phyloP scores from a whole-genome alignment of 192 early-diverging fungal species.

The Chytriomyces hyalinus region DNA sequence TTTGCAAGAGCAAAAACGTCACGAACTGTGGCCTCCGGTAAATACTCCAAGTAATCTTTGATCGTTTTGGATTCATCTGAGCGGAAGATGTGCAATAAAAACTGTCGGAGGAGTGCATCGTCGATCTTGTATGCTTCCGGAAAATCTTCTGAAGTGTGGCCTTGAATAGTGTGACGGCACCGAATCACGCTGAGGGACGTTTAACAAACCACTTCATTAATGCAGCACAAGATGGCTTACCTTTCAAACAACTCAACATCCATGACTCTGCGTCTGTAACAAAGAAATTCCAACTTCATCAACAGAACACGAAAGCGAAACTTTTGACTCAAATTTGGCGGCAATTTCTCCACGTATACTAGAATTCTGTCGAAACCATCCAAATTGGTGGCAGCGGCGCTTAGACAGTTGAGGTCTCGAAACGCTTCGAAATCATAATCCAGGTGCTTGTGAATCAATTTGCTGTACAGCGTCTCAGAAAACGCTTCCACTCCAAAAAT shows the following conservation, averaged over 20 bases:
- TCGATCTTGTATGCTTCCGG: background rate
- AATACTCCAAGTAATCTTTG: background rate
- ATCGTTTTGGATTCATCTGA: conserved; percentile 3
- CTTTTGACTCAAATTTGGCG: too few relatives aligned
- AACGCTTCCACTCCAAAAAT: background rate
- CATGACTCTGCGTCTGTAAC: background rate
- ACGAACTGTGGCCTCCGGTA: background rate
- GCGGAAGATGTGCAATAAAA: conserved; percentile 15
- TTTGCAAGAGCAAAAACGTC: conserved; percentile 7
- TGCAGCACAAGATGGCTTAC: background rate
- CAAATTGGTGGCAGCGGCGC: background rate
- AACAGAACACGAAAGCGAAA: conserved; percentile 4
- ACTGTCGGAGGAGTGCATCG: background rate
- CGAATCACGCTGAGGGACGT: background rate
- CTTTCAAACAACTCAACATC: conserved; percentile 20
- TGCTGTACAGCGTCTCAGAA: background rate
- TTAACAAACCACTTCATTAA: background rate
- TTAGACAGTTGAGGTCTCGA: background rate
- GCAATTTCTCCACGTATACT: background rate
- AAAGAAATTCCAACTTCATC: background rate
- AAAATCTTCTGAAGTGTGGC: background rate
- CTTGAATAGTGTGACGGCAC: background rate
- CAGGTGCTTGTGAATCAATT: background rate
- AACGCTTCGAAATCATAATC: background rate
- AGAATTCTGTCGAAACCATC: background rate